Evolutionary conservation across 768 basidiomycete species (phyloP), one percentile per base, ranked within the genome.

Genomic region (Hypholoma sublateritium): DNA sequence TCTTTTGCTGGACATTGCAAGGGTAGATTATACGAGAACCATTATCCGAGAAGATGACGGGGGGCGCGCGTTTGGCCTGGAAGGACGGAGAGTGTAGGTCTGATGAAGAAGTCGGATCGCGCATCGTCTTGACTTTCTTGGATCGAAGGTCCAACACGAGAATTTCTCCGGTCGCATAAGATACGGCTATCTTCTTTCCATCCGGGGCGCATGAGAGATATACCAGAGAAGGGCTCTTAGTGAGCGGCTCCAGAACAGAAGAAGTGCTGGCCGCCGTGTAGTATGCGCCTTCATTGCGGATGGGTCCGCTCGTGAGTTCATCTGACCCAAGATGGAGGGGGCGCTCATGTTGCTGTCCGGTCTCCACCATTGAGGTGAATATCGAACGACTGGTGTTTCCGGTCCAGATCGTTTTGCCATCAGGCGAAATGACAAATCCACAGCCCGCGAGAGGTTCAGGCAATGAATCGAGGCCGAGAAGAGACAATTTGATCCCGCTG

Each of bases 391-490:
- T 53, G 5, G 53, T 53, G 16, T 53, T 53, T 16, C 43, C 53
- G 3, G 53, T 53, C 53, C 53, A 53, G 5, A 53, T 53, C 3
- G 42, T 53, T 42, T 45, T 44, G 17, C 53, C 53, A 2, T 53
- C 53, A 1, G 53, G 53, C 14, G 53, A 53, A n/a, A 53, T 35
- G 34, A 53, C 53, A n/a, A 53, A 53, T 22, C 53, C 53, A 21
- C 53, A 53, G n/a, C 53, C 53, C 6, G 34, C 28, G 14, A 53
- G 53, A 34, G 53, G 24, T 34, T 53, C 53, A 2, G 43, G 34
- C 32, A 53, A 45, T n/a, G 53, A 32, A 36, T 53, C 53, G 5
- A 53, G 42, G 19, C 53, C 53, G 16, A 53, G 43, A 22, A 53
- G 53, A 21, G 42, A 12, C 11, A 53, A 12, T 17, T 21, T 53